These are phyloP conservation scores for Cenchrus purpureus DNA, from an alignment of 176 grass and related monocot genomes.

Conservation along the genomic window DNA sequence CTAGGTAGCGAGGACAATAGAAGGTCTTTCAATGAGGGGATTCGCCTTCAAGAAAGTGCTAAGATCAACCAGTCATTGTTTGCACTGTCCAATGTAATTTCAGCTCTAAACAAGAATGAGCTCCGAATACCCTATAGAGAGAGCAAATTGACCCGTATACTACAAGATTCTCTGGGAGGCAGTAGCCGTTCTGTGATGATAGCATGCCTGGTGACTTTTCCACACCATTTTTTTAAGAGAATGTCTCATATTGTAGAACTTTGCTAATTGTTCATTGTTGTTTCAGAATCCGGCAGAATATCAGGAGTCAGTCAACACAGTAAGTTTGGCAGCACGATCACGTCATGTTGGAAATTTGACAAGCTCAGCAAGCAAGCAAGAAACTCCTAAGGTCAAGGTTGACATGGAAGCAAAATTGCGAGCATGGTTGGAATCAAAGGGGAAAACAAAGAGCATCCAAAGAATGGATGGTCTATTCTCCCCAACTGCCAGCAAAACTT, in stretches of 20 bases:
- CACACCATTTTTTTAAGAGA: neutral
- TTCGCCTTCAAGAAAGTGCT: conserved; percentile 85
- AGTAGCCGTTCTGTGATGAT: conserved; percentile 76
- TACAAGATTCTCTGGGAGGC: conserved; percentile 90
- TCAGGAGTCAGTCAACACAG: conserved; percentile 80
- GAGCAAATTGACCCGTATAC: conserved; percentile 89
- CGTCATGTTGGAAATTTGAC: conserved; percentile 65
- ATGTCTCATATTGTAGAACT: neutral
- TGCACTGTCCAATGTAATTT: conserved; percentile 91
- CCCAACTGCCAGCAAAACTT: conserved; percentile 57
- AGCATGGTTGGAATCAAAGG: conserved; percentile 90
- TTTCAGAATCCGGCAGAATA: conserved; percentile 86
- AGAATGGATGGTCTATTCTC: conserved; percentile 66
- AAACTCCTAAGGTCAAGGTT: conserved; percentile 81
- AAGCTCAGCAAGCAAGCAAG: conserved; percentile 58
- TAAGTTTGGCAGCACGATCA: conserved; percentile 75
- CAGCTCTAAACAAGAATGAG: conserved; percentile 80
- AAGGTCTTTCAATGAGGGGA: conserved; percentile 74
- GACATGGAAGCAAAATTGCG: conserved; percentile 86
- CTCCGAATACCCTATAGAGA: conserved; percentile 76
- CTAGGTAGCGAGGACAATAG: conserved; percentile 90
- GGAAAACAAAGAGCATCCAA: conserved; percentile 72
- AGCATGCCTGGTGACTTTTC: conserved; percentile 75
- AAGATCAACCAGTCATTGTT: conserved; percentile 94
- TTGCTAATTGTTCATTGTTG: conserved; percentile 15